Conservation (phyloP, 306 rosid genomes). For the Castanea crenata region DNA sequence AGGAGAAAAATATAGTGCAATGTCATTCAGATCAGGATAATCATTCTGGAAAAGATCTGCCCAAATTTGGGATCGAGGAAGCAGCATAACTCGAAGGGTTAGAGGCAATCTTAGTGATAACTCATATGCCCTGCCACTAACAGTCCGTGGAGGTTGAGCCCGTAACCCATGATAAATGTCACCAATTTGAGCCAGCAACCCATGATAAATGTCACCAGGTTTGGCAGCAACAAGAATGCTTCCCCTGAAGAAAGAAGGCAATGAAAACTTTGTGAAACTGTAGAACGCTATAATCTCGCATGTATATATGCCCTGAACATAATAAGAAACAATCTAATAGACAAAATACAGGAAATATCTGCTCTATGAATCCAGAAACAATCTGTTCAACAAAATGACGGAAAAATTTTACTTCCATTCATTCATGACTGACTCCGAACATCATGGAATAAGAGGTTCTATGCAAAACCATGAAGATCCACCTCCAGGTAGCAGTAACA, state of each 20-base stretch:
- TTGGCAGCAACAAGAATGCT: constrained; percentile 31
- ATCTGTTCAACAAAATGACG: neutral
- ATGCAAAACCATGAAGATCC: constrained; percentile 15
- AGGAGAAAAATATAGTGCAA: constrained; percentile 72
- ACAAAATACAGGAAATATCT: neutral
- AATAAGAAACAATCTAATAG: neutral
- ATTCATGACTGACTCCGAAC: neutral
- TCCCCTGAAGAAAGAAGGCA: constrained; percentile 55
- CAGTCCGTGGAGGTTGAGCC: constrained; percentile 59
- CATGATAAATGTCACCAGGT: neutral
- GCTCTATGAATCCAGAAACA: neutral
- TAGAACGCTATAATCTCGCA: neutral
- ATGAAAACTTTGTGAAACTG: neutral
- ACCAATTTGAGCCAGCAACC: too few species aligned
- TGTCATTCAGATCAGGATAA: constrained; percentile 53
- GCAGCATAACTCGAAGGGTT: constrained; percentile 40
- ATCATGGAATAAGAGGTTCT: constrained; percentile 2
- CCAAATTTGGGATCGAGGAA: constrained; percentile 37
- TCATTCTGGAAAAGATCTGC: constrained; percentile 41
- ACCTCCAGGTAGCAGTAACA: constrained; percentile 13
- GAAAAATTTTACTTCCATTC: neutral
- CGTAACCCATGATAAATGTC: constrained; percentile 44
- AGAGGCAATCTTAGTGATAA: constrained; percentile 50
- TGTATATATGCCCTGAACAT: constrained; percentile 13
- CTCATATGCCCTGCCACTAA: constrained; percentile 42